These are phyloP conservation scores for Aureobasidium sp. DNA, from an alignment of 2,329 filamentous ascomycete species.

Conservation along the genomic window DNA sequence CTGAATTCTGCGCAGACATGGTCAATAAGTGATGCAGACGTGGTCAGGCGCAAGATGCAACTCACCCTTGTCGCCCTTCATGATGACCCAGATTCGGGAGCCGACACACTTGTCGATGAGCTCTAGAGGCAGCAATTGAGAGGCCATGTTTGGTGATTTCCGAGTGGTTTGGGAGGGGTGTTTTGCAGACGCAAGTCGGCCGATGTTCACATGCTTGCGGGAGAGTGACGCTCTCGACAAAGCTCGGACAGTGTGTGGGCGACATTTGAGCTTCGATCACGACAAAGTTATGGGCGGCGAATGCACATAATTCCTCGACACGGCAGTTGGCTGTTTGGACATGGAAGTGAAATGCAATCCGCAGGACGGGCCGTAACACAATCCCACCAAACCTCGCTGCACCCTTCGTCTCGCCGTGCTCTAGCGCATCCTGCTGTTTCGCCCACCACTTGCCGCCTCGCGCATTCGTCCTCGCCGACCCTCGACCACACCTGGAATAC, in stretches of 20 bases:
- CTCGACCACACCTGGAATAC: neutral
- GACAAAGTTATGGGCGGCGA: neutral
- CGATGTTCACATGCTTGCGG: neutral
- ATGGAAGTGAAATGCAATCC: conserved; percentile 15
- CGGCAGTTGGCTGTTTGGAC: neutral
- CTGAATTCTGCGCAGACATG: conserved; percentile 66
- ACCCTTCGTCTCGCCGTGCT: neutral
- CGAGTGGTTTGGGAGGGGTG: neutral
- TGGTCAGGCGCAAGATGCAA: neutral
- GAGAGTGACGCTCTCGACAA: neutral
- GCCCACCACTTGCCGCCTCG: neutral
- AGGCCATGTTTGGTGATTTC: conserved; percentile 15
- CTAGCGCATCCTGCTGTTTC: neutral
- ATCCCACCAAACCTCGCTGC: neutral
- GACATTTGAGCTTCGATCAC: neutral
- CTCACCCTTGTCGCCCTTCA: conserved; percentile 97
- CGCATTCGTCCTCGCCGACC: neutral
- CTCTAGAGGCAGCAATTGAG: conserved; percentile 48
- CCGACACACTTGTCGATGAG: conserved; percentile 99
- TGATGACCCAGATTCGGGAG: conserved; percentile 95
- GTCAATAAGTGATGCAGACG: conserved; percentile 19
- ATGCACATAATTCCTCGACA: neutral
- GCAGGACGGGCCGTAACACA: conserved; percentile 10
- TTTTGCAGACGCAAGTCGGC: neutral
- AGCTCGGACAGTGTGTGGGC: neutral